Evolutionary conservation across 2,329 filamentous ascomycete genomes (phyloP).

Genomic region (Trichoderma guizhouense): DNA sequence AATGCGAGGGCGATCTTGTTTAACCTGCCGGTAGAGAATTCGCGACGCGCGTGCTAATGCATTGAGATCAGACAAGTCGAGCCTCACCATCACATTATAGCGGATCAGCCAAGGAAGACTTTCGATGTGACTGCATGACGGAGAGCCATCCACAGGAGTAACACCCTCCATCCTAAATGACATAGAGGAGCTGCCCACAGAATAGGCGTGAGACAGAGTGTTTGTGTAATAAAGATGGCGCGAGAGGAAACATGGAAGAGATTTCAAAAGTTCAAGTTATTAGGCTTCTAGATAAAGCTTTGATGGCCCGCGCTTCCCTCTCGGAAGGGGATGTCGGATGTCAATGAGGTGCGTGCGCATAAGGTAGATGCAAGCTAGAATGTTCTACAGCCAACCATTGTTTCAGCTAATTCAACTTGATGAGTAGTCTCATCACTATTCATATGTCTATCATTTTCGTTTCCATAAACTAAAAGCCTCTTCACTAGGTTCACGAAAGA

Average conservation of each 20-base stretch:
- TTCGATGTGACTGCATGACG: not conserved
- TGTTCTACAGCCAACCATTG: not conserved
- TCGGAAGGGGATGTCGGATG: not conserved
- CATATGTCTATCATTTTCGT: not conserved
- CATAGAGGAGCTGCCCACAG: too few relatives aligned
- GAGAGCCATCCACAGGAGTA: not conserved
- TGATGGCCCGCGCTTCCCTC: not conserved
- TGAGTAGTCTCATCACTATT: not conserved
- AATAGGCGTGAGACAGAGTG: not conserved
- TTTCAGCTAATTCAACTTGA: not conserved
- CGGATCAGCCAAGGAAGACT: not conserved
- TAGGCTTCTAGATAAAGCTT: not conserved
- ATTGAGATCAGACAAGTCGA: slow-evolving; percentile 10
- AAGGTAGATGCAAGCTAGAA: not conserved
- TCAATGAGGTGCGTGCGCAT: not conserved
- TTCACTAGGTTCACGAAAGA: not conserved
- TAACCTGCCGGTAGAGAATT: not conserved
- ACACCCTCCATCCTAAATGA: not conserved
- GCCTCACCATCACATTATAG: slow-evolving; percentile 14
- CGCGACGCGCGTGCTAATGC: not conserved
- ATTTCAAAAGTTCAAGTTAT: not conserved
- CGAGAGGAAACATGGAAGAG: not conserved
- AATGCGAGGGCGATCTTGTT: not conserved
- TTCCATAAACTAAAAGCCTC: not conserved
- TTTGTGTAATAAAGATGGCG: not conserved